Conservation (phyloP, 371 early-diverging fungal genomes). For the Ordospora pajunii region DNA sequence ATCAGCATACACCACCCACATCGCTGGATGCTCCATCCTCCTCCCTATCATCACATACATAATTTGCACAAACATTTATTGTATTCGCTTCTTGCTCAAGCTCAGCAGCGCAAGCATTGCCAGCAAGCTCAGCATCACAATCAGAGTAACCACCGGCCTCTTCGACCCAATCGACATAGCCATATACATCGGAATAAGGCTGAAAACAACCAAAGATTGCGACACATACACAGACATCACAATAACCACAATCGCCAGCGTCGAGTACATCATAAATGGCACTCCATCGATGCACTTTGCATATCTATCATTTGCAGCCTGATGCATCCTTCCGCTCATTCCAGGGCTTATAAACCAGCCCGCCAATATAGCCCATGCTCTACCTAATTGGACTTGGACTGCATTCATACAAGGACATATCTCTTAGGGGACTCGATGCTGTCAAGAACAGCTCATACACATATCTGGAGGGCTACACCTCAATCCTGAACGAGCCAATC, state of each 20-base stretch:
- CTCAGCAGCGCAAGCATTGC: not conserved
- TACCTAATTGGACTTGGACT: conserved; percentile 89
- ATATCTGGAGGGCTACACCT: conserved; percentile 95
- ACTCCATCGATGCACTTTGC: not conserved
- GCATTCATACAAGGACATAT: conserved; percentile 70
- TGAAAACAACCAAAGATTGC: not conserved
- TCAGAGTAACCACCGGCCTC: not conserved
- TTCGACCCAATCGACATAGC: not conserved
- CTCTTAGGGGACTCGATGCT: conserved; percentile 66
- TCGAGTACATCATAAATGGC: not conserved
- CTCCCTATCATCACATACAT: no score
- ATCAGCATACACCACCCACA: no score
- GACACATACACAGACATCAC: not conserved
- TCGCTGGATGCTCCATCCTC: no score
- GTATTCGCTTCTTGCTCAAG: not conserved
- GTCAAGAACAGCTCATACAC: conserved; percentile 74
- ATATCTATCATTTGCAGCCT: not conserved
- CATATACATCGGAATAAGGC: not conserved
- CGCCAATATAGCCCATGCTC: conserved; percentile 64
- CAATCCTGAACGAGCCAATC: conserved; percentile 65
- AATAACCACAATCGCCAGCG: not conserved
- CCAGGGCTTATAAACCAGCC: not conserved
- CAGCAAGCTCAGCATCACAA: not conserved
- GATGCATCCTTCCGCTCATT: not conserved
- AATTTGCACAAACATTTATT: no score